Conservation (phyloP, 176 grass and related monocot species). For the Thinopyrum elongatum region DNA sequence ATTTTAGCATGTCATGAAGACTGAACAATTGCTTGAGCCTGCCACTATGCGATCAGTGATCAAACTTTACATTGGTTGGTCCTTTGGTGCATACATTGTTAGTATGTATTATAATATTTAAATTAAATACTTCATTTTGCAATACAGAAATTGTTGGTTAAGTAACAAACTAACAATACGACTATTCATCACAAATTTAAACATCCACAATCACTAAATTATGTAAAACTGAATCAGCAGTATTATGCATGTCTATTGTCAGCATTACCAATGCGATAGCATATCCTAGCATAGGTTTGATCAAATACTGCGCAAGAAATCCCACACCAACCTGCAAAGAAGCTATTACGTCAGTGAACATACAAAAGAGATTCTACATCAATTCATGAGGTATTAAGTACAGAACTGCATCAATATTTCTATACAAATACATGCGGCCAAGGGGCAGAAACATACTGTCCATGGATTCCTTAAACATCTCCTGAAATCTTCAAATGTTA, state of each 20-base stretch:
- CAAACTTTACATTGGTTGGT: neutral
- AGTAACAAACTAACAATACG: neutral
- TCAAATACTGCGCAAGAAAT: conserved; percentile 82
- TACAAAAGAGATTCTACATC: conserved; percentile 10
- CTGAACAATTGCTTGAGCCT: neutral
- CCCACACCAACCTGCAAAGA: conserved; percentile 87
- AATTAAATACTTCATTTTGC: neutral
- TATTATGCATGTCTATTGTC: conserved; percentile 11
- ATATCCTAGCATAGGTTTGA: conserved; percentile 88
- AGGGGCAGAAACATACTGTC: conserved; percentile 68
- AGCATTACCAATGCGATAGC: conserved; percentile 71
- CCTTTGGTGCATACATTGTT: neutral
- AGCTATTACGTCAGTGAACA: conserved; percentile 33
- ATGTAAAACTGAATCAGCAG: neutral
- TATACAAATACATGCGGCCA: conserved; percentile 5
- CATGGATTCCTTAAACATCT: conserved; percentile 97
- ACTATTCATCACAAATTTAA: conserved; percentile 11
- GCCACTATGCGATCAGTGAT: neutral
- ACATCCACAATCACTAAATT: neutral
- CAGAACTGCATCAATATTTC: conserved; percentile 19
- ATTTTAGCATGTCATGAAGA: neutral
- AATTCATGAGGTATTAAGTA: conserved; percentile 4
- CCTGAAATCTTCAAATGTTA: conserved; percentile 96
- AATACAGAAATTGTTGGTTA: neutral
- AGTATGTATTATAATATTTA: neutral